Conservation (phyloP, 2,329 filamentous ascomycete genomes). For the Didymella sp. region DNA sequence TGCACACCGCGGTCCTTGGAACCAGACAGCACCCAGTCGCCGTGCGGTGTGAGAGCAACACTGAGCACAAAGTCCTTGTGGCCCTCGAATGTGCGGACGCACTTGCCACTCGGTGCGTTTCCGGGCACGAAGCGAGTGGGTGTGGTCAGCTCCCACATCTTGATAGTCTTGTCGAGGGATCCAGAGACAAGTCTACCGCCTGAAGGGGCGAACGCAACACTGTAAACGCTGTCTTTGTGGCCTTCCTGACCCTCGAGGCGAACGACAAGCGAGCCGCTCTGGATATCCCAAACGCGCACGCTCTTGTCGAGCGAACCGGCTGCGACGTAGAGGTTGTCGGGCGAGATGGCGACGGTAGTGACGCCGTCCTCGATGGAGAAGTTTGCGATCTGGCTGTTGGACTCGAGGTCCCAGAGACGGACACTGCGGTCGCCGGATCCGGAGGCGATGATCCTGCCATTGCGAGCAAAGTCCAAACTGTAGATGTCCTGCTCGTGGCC, state of each 20-base stretch:
- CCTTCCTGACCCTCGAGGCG: constrained; percentile 91
- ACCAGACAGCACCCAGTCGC: constrained; percentile 93
- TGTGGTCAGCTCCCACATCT: constrained; percentile 94
- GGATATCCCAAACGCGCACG: constrained; percentile 94
- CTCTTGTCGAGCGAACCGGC: constrained; percentile 97
- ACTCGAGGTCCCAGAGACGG: constrained; percentile 93
- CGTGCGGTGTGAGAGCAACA: constrained; percentile 92
- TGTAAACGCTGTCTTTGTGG: constrained; percentile 97
- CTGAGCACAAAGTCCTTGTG: constrained; percentile 98
- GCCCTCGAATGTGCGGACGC: constrained; percentile 95
- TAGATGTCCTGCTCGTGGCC: constrained; percentile 99
- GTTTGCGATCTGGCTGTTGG: constrained; percentile 79
- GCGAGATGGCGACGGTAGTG: constrained; percentile 96
- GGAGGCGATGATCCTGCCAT: constrained; percentile 92
- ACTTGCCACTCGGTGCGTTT: constrained; percentile 84
- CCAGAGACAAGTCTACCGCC: constrained; percentile 93
- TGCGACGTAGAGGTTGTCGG: constrained; percentile 91
- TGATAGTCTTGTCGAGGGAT: constrained; percentile 96
- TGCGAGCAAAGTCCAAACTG: constrained; percentile 91
- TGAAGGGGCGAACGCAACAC: constrained; percentile 92
- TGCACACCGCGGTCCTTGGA: constrained; percentile 97
- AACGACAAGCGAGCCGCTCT: constrained; percentile 84
- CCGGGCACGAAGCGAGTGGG: constrained; percentile 71
- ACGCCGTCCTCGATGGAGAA: constrained; percentile 96
- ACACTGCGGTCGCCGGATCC: constrained; percentile 95